These are phyloP conservation scores for Speleostelium caveatum DNA, from an alignment of 78 protist species.

Conservation along the genomic window DNA sequence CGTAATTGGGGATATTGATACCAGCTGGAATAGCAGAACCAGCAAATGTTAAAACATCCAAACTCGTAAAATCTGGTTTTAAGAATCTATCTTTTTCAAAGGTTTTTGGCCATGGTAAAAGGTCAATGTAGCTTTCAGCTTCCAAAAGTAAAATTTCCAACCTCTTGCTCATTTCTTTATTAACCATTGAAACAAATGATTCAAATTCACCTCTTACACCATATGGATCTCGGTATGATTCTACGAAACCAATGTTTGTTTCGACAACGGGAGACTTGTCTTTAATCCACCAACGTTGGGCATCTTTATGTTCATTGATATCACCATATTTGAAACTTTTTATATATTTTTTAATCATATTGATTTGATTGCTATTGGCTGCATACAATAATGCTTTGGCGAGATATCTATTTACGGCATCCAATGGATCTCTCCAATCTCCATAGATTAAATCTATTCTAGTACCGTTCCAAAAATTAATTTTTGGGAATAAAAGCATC, in stretches of 20 bases:
- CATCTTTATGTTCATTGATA: constrained; percentile 84
- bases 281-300: constrained; percentile 84
- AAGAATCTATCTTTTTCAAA: constrained; percentile 86
- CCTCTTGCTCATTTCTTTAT: constrained; percentile 74
- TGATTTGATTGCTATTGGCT: constrained; percentile 79
- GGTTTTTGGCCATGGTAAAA: constrained; percentile 82
- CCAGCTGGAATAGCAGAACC: constrained; percentile 86
- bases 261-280: constrained; percentile 88
- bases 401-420: constrained; percentile 36
- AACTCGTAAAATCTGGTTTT: constrained; percentile 88
- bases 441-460: constrained; percentile 67
- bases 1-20: constrained; percentile 41
- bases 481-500: neutral
- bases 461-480: constrained; percentile 4
- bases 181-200: constrained; percentile 88
- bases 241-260: constrained; percentile 90
- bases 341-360: constrained; percentile 82
- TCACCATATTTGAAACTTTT: constrained; percentile 70
- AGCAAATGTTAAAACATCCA: constrained; percentile 90
- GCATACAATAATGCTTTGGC: constrained; percentile 39
- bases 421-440: constrained; percentile 49
- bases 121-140: constrained; percentile 62
- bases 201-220: constrained; percentile 91
- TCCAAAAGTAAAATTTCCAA: constrained; percentile 54
- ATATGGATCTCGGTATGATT: constrained; percentile 86